Evolutionary conservation across 2,329 filamentous ascomycete genomes (phyloP).

Genomic region (Chaetomiaceae sp.): DNA sequence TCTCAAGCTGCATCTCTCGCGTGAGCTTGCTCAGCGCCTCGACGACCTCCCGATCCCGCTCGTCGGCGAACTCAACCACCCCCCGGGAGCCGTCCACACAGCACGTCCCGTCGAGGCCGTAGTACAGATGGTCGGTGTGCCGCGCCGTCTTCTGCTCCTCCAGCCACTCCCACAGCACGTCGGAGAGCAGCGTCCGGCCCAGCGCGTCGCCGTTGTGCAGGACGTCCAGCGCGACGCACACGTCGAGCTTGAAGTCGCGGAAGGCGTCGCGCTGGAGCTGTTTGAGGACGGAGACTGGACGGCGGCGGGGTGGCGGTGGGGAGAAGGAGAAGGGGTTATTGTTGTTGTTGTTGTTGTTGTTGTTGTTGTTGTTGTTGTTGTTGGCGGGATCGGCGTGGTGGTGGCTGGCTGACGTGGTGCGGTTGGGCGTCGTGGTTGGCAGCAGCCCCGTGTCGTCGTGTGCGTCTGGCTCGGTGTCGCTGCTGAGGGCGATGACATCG

Average conservation of each 20-base stretch:
- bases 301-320: no score
- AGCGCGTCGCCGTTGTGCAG: background rate
- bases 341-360: background rate
- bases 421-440: no score
- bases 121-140: slow-evolving; percentile 6
- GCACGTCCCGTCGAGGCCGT: slow-evolving; percentile 11
- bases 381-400: no score
- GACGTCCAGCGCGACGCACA: slow-evolving; percentile 5
- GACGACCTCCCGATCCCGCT: slow-evolving; percentile 6
- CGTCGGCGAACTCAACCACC: background rate
- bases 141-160: slow-evolving; percentile 8
- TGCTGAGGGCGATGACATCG: background rate
- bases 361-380: no score
- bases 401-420: no score
- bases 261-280: no score
- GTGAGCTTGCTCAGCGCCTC: background rate
- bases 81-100: background rate
- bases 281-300: no score
- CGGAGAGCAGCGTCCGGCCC: background rate
- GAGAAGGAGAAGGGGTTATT: no score
- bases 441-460: background rate
- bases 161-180: slow-evolving; percentile 9
- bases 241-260: no score
- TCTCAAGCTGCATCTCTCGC: slow-evolving; percentile 2
- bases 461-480: background rate